phyloP scores from a whole-genome alignment of 2,329 filamentous ascomycete species.

The Aspergillus quadrilineatus region DNA sequence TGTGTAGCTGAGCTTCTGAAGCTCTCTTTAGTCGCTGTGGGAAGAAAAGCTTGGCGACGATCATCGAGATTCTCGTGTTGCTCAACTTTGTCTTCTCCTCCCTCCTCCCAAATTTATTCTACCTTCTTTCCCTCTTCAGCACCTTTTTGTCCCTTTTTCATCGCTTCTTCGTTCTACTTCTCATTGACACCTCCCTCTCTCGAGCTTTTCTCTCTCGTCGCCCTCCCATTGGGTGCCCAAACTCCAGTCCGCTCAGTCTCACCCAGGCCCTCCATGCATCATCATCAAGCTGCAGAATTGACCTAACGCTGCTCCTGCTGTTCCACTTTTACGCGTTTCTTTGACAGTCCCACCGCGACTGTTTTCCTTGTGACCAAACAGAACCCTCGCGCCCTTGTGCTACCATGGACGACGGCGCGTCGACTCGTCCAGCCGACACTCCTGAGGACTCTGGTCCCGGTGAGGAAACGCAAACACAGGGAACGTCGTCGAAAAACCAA shows the following conservation, averaged over 20 bases:
- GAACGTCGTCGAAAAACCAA: constrained; percentile 36
- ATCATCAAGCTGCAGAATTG: constrained; percentile 21
- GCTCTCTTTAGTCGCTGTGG: not conserved
- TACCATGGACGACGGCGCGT: constrained; percentile 27
- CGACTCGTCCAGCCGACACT: constrained; percentile 34
- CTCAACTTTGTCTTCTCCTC: constrained; percentile 7
- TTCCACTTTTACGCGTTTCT: constrained; percentile 19
- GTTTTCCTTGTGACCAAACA: not conserved
- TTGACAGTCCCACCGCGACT: constrained; percentile 7
- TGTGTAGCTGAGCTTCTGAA: not conserved
- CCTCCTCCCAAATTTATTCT: constrained; percentile 1
- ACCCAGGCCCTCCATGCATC: constrained; percentile 18
- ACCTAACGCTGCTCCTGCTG: constrained; percentile 11
- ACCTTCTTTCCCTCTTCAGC: constrained; percentile 3
- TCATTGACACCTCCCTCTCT: constrained; percentile 3
- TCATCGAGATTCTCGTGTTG: constrained; percentile 16
- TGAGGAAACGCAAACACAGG: constrained; percentile 31
- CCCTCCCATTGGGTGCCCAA: not conserved
- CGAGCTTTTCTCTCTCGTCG: not conserved
- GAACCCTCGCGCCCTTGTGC: constrained; percentile 15
- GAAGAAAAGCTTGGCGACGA: constrained; percentile 17
- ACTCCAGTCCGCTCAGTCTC: constrained; percentile 1
- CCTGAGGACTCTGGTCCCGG: constrained; percentile 42
- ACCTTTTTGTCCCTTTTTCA: constrained; percentile 7
- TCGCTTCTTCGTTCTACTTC: not conserved